Evolutionary conservation across 2,329 filamentous ascomycete genomes (phyloP).

Genomic region (Geosmithia putterillii): DNA sequence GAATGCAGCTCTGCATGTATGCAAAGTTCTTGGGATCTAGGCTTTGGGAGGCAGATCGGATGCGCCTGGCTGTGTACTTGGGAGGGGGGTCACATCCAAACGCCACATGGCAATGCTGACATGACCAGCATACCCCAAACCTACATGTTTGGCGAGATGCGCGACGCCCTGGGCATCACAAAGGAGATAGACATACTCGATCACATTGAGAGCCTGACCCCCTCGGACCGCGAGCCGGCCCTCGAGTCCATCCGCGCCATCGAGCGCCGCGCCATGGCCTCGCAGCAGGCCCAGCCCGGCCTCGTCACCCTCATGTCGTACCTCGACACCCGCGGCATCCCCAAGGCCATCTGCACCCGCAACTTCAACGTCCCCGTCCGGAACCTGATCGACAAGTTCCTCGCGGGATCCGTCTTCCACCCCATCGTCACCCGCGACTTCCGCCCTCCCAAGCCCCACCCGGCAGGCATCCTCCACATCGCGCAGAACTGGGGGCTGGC

Average conservation of each 20-base stretch:
- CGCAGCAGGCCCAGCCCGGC: conserved; percentile 73
- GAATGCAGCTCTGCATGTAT: too few relatives aligned
- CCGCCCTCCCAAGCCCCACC: conserved; percentile 72
- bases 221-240: conserved; percentile 46
- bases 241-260: conserved; percentile 65
- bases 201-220: conserved; percentile 66
- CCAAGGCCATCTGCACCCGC: conserved; percentile 81
- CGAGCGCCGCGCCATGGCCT: conserved; percentile 68
- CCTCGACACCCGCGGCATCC: conserved; percentile 53
- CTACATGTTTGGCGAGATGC: conserved; percentile 93
- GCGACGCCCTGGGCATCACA: conserved; percentile 57
- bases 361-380: conserved; percentile 78
- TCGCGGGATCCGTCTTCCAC: conserved; percentile 53
- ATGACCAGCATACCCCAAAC: conserved; percentile 66
- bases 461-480: conserved; percentile 79
- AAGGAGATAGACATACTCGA: conserved; percentile 74
- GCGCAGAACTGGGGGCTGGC: conserved; percentile 59
- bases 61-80: too few relatives aligned
- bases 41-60: too few relatives aligned
- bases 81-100: too few relatives aligned
- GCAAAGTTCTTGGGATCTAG: too few relatives aligned
- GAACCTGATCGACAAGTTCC: conserved; percentile 64
- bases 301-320: conserved; percentile 70
- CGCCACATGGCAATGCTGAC: too few relatives aligned
- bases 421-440: conserved; percentile 82